phyloP scores from a whole-genome alignment of 2,329 filamentous ascomycete species.

The Beauveria caledonica region DNA sequence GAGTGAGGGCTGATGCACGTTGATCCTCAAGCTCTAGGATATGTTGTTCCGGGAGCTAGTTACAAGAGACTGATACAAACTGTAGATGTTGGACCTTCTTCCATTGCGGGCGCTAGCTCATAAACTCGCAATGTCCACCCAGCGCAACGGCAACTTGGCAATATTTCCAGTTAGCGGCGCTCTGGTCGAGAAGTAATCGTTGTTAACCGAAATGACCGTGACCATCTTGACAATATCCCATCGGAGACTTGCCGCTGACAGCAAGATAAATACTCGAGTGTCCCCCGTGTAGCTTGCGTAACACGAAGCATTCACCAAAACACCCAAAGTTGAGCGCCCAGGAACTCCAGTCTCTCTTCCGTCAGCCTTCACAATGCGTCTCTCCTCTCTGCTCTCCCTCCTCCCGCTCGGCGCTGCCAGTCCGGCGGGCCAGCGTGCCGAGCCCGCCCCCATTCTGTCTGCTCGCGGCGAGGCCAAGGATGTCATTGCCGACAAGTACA shows the following conservation, averaged over 20 bases:
- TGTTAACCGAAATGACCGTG: background rate
- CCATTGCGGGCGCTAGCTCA: too few species aligned
- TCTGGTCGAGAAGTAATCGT: background rate
- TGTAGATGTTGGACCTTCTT: too few species aligned
- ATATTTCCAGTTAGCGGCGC: background rate
- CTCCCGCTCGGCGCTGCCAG: conserved; percentile 6
- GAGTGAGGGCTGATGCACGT: too few species aligned
- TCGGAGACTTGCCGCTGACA: background rate
- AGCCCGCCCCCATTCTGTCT: conserved; percentile 14
- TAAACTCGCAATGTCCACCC: background rate
- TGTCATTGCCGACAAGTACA: conserved; percentile 16
- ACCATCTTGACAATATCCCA: background rate
- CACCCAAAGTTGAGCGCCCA: too few species aligned
- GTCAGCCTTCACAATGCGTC: background rate
- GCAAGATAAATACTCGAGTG: background rate
- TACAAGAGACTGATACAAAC: too few species aligned
- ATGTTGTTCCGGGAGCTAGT: too few species aligned
- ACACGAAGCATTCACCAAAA: too few species aligned
- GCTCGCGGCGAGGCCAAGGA: conserved; percentile 12
- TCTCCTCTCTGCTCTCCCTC: conserved; percentile 1
- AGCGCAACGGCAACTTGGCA: background rate
- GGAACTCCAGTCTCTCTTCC: background rate
- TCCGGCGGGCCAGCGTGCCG: conserved; percentile 10
- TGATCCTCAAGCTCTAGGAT: too few species aligned
- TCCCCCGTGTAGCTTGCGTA: background rate